phyloP scores from a whole-genome alignment of 202 grass and related monocot genomes.

The Eragrostis tef region DNA sequence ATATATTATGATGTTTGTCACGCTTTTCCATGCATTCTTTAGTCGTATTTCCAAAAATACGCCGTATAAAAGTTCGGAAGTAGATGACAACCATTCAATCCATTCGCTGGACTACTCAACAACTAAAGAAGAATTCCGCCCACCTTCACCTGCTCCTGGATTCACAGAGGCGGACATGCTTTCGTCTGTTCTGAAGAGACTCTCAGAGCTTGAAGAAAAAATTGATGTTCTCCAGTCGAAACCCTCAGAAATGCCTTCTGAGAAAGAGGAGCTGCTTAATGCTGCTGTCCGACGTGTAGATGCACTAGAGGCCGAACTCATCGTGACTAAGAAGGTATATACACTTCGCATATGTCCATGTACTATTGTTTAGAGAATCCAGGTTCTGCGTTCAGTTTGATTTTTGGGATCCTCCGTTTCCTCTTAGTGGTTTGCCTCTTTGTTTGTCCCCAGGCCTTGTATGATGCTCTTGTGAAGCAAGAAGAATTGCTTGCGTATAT shows the following conservation, averaged over 20 bases:
- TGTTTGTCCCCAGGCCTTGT: slow-evolving; percentile 50
- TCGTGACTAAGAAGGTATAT: slow-evolving; percentile 60
- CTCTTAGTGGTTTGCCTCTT: background rate
- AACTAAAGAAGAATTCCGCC: slow-evolving; percentile 48
- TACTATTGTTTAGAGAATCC: background rate
- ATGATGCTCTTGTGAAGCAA: slow-evolving; percentile 70
- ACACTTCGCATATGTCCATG: background rate
- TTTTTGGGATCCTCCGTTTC: background rate
- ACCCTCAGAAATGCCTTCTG: slow-evolving; percentile 60
- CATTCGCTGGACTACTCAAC: slow-evolving; percentile 40
- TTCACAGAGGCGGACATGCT: slow-evolving; percentile 49
- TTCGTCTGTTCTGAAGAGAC: slow-evolving; percentile 50
- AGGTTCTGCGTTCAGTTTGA: background rate
- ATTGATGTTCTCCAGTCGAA: slow-evolving; percentile 51
- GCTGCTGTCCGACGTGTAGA: slow-evolving; percentile 57
- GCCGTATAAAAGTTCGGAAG: slow-evolving; percentile 40
- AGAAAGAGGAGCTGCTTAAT: slow-evolving; percentile 67
- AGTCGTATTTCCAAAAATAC: slow-evolving; percentile 41
- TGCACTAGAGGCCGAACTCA: slow-evolving; percentile 63
- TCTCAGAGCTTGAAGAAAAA: slow-evolving; percentile 55
- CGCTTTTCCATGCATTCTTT: slow-evolving; percentile 45
- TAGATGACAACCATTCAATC: slow-evolving; percentile 17
- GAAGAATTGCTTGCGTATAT: slow-evolving; percentile 71
- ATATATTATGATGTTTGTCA: slow-evolving; percentile 49
- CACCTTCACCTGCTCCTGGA: slow-evolving; percentile 62